phyloP scores from a whole-genome alignment of 805 yeast species.

The Candida ficus region DNA sequence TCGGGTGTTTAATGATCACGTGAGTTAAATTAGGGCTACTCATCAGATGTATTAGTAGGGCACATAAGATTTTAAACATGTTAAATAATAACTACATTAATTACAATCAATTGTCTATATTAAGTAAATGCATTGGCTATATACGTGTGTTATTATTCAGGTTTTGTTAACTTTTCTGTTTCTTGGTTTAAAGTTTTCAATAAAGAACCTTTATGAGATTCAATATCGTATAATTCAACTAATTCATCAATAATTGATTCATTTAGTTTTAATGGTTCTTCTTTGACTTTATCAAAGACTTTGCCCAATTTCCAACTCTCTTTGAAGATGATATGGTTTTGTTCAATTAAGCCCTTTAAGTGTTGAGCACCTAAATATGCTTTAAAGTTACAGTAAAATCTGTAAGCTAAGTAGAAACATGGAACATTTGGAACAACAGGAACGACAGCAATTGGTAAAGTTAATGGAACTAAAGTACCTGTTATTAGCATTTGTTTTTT shows the following conservation, averaged over 20 bases:
- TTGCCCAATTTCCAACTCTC: constrained; percentile 30
- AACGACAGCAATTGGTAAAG: constrained; percentile 71
- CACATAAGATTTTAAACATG: background rate
- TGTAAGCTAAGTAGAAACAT: constrained; percentile 76
- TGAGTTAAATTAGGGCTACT: constrained; percentile 10
- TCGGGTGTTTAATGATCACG: constrained; percentile 8
- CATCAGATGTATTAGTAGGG: background rate
- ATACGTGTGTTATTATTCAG: too few relatives aligned
- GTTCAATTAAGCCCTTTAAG: constrained; percentile 48
- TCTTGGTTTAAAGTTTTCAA: constrained; percentile 54
- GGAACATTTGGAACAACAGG: constrained; percentile 93
- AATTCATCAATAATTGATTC: constrained; percentile 42
- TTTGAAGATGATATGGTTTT: constrained; percentile 32
- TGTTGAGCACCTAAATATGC: constrained; percentile 74
- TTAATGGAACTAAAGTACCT: constrained; percentile 62
- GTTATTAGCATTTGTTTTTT: constrained; percentile 48
- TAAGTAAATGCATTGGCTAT: background rate
- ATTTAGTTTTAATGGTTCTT: constrained; percentile 33
- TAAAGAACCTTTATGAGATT: constrained; percentile 39
- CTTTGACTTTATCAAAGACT: constrained; percentile 15
- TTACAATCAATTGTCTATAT: background rate
- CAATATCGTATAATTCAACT: constrained; percentile 39
- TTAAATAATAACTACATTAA: background rate
- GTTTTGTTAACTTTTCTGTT: constrained; percentile 12
- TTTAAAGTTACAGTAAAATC: constrained; percentile 80